A percentile compares a stretch with the other conserved stretches of the same genome.
These are phyloP conservation scores for Ceratocystis smalleyi DNA, from an alignment of 2,329 filamentous ascomycete genomes.

Conservation along the genomic window DNA sequence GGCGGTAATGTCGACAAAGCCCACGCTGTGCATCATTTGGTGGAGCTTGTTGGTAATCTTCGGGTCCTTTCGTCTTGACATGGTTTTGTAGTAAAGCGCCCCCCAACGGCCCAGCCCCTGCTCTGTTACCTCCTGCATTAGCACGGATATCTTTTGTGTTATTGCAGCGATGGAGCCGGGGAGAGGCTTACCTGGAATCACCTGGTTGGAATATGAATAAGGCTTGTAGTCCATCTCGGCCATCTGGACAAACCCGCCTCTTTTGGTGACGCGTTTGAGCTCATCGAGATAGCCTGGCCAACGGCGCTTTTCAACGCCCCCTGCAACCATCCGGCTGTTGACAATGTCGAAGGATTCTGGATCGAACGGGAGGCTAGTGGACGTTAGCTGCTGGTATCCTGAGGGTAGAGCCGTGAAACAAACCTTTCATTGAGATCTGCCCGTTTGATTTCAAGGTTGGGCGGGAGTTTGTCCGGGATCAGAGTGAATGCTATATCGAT, in stretches of 20 bases:
- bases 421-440: constrained; percentile 55
- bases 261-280: constrained; percentile 54
- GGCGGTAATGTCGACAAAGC: constrained; percentile 44
- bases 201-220: constrained; percentile 70
- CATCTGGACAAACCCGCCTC: constrained; percentile 75
- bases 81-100: constrained; percentile 25
- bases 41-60: constrained; percentile 46
- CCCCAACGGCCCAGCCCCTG: neutral
- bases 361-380: constrained; percentile 46
- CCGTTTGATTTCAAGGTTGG: constrained; percentile 55
- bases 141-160: neutral
- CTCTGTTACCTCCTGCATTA: neutral
- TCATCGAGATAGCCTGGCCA: constrained; percentile 67
- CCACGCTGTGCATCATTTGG: constrained; percentile 42
- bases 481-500: constrained; percentile 8
- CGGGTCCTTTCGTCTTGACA: constrained; percentile 51
- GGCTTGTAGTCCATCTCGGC: constrained; percentile 75
- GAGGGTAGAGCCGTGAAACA: constrained; percentile 18
- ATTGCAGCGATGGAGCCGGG: neutral
- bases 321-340: constrained; percentile 58
- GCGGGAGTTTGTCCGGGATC: constrained; percentile 45
- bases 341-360: constrained; percentile 65
- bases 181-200: constrained; percentile 40
- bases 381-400: neutral
- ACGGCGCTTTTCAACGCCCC: constrained; percentile 54